These are phyloP conservation scores for Cocos nucifera DNA, from an alignment of 176 grass and related monocot genomes.

Conservation along the genomic window DNA sequence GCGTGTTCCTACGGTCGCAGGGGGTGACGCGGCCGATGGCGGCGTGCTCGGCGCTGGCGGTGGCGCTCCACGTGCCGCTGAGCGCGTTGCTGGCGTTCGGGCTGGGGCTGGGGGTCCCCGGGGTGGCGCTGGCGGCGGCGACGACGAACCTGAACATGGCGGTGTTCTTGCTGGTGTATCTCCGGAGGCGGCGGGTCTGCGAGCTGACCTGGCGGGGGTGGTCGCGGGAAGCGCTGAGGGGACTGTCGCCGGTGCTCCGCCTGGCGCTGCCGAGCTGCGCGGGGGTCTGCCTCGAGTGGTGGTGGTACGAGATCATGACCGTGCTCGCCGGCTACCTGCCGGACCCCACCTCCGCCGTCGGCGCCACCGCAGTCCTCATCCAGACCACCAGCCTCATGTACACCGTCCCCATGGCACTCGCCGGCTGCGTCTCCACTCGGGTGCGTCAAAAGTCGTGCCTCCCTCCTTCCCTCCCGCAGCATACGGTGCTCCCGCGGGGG, in stretches of 20 bases:
- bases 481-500: too few species aligned
- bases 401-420: slow-evolving; percentile 91
- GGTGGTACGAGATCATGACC: slow-evolving; percentile 99
- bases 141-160: slow-evolving; percentile 97
- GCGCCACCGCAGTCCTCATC: slow-evolving; percentile 88
- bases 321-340: slow-evolving; percentile 86
- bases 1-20: slow-evolving; percentile 87
- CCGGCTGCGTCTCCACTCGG: slow-evolving; percentile 77
- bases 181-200: slow-evolving; percentile 48
- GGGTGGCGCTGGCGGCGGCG: slow-evolving; percentile 70
- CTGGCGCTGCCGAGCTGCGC: slow-evolving; percentile 85
- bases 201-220: slow-evolving; percentile 63
- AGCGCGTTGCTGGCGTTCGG: slow-evolving; percentile 64
- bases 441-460: slow-evolving; percentile 22
- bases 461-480: too few species aligned
- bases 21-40: slow-evolving; percentile 91
- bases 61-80: slow-evolving; percentile 75
- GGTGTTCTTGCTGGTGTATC: slow-evolving; percentile 66
- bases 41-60: slow-evolving; percentile 70
- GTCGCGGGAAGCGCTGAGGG: slow-evolving; percentile 30
- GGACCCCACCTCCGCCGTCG: slow-evolving; percentile 67
- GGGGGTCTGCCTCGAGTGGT: slow-evolving; percentile 97
- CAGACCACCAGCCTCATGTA: slow-evolving; percentile 99
- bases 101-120: slow-evolving; percentile 64
- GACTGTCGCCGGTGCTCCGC: slow-evolving; percentile 40